Base-by-base conservation (phyloP, 2,329 filamentous ascomycete species). In the Hypoxylon sp. region DNA sequence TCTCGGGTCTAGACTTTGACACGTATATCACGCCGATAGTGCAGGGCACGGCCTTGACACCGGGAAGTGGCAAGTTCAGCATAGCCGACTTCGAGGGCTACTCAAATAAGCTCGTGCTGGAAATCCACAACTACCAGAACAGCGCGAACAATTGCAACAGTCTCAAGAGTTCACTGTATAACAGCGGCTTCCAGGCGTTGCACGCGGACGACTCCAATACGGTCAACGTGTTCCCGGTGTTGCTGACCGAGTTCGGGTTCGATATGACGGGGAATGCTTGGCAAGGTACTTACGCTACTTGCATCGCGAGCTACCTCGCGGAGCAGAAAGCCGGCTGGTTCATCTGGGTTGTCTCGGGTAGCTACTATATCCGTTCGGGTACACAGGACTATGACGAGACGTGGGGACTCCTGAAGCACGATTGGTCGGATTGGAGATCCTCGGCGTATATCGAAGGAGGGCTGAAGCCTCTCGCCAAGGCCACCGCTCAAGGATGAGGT, bases 41-140 rank as follows among this genome's bases (percentile, higher is more conserved):
- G 16, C 77, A 78, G 2, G 84, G 83, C 7, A 79, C 79, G 0
- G 80, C 82, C 2, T 77, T 88, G 5, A 79, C 81, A 7, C 83
- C 84, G 0, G 80, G 83, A 14, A 82, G 76, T 12, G 75, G 60
- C 14, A 80, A 68, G 2, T 88, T 87, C 71, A 76, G 71, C 55
- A 73, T 78, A 2, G 71, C 71, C 12, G 82, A 85, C 70, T 88
- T 87, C 69, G 67, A 77, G 1, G 81, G 80, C 0, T 86, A 83
- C 73, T 76, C 76, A 1, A 76, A 87, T 71, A 88, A 88, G 77
- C 78, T 88, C 0, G 86, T 87, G 6, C 80, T 88, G 2, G 87
- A 89, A 74, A 78, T 89, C 8, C 87, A 89, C 80, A 88, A 87
- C 77, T 89, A 89, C 74, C 79, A 86, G 64, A 86, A 81, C 68